phyloP scores from a whole-genome alignment of 495 filamentous ascomycete species.

The Talaromyces stipitatus region DNA sequence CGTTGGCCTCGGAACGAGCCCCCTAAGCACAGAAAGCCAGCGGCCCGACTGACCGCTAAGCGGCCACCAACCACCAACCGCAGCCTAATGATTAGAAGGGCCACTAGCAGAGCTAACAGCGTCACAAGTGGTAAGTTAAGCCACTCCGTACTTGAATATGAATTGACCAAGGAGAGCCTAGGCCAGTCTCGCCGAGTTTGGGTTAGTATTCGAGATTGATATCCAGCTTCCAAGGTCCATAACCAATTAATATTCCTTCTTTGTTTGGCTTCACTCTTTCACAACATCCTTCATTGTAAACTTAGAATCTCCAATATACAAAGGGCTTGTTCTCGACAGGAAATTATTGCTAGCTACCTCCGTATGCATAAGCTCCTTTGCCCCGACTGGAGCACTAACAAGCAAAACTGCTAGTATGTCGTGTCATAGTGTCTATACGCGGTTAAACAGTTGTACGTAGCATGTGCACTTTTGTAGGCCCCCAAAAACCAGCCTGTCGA shows the following conservation, averaged over 20 bases:
- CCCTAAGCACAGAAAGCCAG: background rate
- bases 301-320: background rate
- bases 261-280: background rate
- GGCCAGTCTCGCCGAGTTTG: background rate
- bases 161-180: background rate
- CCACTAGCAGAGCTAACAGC: background rate
- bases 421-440: background rate
- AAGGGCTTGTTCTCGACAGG: background rate
- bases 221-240: background rate
- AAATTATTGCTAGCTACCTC: background rate
- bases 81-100: background rate
- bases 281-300: background rate
- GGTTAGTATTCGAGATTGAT: background rate
- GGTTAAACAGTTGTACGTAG: too few relatives aligned
- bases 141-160: background rate
- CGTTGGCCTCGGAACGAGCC: too few relatives aligned
- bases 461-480: background rate
- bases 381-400: background rate
- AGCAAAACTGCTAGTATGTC: background rate
- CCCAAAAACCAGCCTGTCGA: background rate
- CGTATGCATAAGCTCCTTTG: background rate
- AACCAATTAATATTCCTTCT: background rate
- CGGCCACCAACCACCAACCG: background rate
- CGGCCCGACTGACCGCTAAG: background rate
- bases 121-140: background rate